Base-by-base conservation (phyloP, 768 basidiomycete genomes). In the Pleurotus platypus region DNA sequence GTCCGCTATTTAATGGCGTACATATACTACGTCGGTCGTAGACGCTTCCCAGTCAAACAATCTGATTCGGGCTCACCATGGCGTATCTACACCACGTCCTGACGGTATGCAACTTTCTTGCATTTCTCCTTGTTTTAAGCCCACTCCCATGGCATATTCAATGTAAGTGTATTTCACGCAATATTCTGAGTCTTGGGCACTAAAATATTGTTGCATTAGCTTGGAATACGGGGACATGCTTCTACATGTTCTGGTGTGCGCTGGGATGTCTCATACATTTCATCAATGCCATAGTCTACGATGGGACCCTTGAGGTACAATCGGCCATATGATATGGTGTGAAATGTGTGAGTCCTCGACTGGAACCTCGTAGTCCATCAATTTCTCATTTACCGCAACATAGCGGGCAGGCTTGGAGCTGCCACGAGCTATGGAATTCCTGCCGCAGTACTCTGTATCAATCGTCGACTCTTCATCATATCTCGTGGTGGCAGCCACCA, bases 191-290 rank as follows among this genome's bases (percentile, higher is more conserved):
- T 54, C 16, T 4, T 16, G 16, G 16, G 6, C 18, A 12, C 51
- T 22, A 12, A 51, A 11, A 11, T 22, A 11, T 8, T 13, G 13
- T 9, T 18, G n/a, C 4, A 20, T 15, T 24, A 72, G 75, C 75
- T 0, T 71, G 70, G 78, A 81, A 86, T 60, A 68, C 75, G 16
- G 83, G 78, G n/a, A 82, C 81, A 16, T 73, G 81, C 49, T 56
- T 76, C 39, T 77, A 76, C 66, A 83, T 85, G 62, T 40, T 70
- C 24, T 85, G 83, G 84, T 70, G 70, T 4, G 73, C 68, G 1
- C 49, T 72, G 2, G 67, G 65, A 9, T 78, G 75, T 56, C 70
- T 84, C 24, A 72, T 73, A 15, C 60, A 69, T 13, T 75, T 70
- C 59, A 64, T 84, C 57, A 81, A 84, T 66, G 67, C 75, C 4